Percentiles rank a stretch among this genome's conserved stretches.
Conservation (phyloP, 1,284 basidiomycete genomes). For the Ustilago crameri region DNA sequence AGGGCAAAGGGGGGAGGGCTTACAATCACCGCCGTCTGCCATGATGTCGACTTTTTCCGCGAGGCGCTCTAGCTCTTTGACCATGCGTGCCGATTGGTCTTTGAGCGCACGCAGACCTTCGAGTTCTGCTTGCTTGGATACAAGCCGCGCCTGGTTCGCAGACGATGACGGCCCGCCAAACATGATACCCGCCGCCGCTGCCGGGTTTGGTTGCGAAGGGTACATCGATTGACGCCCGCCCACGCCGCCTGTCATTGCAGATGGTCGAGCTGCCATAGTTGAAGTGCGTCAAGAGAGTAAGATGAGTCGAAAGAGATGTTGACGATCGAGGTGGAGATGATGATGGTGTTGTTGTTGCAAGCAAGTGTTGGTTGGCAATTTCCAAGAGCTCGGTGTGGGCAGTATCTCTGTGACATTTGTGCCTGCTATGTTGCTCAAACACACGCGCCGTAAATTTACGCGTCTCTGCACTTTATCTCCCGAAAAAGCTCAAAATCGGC, state of each 20-base stretch:
- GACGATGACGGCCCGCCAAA: slow-evolving; percentile 45
- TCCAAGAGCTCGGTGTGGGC: not conserved
- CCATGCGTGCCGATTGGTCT: slow-evolving; percentile 59
- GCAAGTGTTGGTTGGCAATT: not conserved
- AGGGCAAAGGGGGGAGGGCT: slow-evolving; percentile 19
- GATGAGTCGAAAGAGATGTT: not conserved
- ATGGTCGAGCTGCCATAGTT: not conserved
- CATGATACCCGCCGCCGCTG: slow-evolving; percentile 22
- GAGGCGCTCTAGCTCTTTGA: slow-evolving; percentile 57
- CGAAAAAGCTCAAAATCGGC: not conserved
- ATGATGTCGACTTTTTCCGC: slow-evolving; percentile 61
- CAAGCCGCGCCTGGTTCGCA: slow-evolving; percentile 47
- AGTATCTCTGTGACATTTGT: not conserved
- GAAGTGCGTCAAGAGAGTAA: not conserved
- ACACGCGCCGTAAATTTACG: slow-evolving; percentile 28
- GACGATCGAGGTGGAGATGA: slow-evolving; percentile 3
- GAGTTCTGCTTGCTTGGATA: slow-evolving; percentile 62
- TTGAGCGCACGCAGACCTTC: slow-evolving; percentile 60
- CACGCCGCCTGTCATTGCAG: too few species aligned
- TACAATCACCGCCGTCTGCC: slow-evolving; percentile 60
- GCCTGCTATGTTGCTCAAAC: too few species aligned
- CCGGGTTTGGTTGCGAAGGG: slow-evolving; percentile 18
- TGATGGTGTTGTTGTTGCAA: slow-evolving; percentile 14
- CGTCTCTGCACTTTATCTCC: slow-evolving; percentile 14
- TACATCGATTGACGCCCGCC: slow-evolving; percentile 44